A percentile compares a stretch with the other conserved stretches of the same genome.
These are phyloP conservation scores for Cinchona pubescens DNA, from an alignment of 257 asterid species.

Conservation along the genomic window DNA sequence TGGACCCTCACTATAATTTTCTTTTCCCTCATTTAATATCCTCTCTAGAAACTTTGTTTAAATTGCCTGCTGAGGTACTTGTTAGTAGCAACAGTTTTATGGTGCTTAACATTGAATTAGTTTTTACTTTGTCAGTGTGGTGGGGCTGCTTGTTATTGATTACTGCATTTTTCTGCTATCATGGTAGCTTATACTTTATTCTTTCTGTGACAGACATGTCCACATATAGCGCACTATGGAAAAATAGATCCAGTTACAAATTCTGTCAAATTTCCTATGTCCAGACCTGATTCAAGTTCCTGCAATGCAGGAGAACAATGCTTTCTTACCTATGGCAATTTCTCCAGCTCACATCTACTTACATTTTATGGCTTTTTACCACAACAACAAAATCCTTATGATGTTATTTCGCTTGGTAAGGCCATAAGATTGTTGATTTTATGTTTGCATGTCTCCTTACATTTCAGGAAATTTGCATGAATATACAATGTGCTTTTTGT, in stretches of 20 bases:
- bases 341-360: conserved; percentile 78
- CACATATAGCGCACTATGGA: conserved; percentile 82
- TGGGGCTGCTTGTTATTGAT: not conserved
- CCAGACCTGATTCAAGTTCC: no score
- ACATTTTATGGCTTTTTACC: conserved; percentile 94
- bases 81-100: not conserved
- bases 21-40: not conserved
- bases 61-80: conserved; percentile 2
- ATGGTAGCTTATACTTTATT: conserved; percentile 13
- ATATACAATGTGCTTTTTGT: not conserved
- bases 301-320: conserved; percentile 82
- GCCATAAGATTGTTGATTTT: conserved; percentile 11
- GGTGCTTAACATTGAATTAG: not conserved
- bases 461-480: not conserved
- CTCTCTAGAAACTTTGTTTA: not conserved
- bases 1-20: not conserved
- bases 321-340: conserved; percentile 82
- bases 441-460: not conserved
- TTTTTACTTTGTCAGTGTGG: not conserved
- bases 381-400: conserved; percentile 65
- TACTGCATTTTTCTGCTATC: not conserved
- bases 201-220: conserved; percentile 53
- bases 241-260: conserved; percentile 58
- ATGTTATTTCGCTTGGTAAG: conserved; percentile 81
- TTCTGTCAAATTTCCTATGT: conserved; percentile 64